Evolutionary conservation across 352 stramenopile species (phyloP).

Genomic region (Aphanomyces astaci): DNA sequence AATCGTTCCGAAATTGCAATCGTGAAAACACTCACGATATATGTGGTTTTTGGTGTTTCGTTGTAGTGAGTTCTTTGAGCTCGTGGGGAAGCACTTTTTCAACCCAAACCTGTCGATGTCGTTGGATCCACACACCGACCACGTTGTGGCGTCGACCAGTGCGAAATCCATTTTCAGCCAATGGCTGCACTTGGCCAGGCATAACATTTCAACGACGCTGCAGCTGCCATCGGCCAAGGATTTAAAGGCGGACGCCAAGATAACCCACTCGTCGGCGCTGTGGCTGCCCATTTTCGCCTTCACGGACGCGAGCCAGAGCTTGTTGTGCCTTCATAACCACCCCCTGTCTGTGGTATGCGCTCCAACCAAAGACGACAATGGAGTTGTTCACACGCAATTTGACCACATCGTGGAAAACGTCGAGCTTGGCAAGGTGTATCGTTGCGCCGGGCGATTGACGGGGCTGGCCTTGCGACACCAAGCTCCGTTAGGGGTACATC

Average conservation of each 20-base stretch:
- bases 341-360: conserved; percentile 29
- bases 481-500: conserved; percentile 46
- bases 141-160: neutral
- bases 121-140: neutral
- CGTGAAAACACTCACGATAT: too few species aligned
- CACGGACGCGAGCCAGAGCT: conserved; percentile 25
- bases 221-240: too few species aligned
- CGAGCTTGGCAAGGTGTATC: conserved; percentile 51
- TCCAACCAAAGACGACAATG: conserved; percentile 35
- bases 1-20: neutral
- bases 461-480: conserved; percentile 65
- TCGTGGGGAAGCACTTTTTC: conserved; percentile 12
- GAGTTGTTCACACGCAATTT: conserved; percentile 30
- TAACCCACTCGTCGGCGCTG: neutral
- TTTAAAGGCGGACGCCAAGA: too few species aligned
- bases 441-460: conserved; percentile 50
- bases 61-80: conserved; percentile 20
- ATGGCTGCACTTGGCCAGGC: conserved; percentile 50
- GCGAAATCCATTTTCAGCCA: conserved; percentile 36
- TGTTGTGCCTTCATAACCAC: conserved; percentile 35
- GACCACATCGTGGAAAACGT: conserved; percentile 32
- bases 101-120: neutral
- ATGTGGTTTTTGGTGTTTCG: neutral
- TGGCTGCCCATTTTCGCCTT: conserved; percentile 55
- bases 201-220: conserved; percentile 28